Base-by-base conservation (phyloP, 306 rosid species). In the Prunus dulcis region DNA sequence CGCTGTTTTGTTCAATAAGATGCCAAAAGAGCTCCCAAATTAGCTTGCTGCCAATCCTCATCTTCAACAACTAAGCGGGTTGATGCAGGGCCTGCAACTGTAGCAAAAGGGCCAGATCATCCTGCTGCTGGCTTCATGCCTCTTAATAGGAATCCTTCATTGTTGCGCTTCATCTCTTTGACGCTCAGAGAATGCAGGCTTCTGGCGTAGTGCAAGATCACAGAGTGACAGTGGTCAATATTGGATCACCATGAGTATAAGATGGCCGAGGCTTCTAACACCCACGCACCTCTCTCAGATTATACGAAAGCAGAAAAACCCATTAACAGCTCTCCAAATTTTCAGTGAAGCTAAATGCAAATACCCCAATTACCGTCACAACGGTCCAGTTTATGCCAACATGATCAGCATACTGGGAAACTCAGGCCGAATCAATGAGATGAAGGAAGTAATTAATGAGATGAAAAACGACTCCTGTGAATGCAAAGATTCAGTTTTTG, bases 1-100 rank as follows among this genome's bases (percentile, higher is more conserved):
- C 96, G 97, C 51, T 95, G 84, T 87, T 91, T 91, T 83, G 88
- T 91, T 69, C 96, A 91, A 79, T 97, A 93, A 87, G 98, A 93
- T 34, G 91, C 93, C 14, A 89, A 89, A 88, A 89, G 98, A 81
- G 93, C 91, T 61, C 94, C 98, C 60, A 88, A 90, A 79, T 81
- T 94, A 82, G 96, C 96, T 69, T 87, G 85, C 79, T 89, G 96
- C 74, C 97, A 90, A 69, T 83, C 97, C 79, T 82, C 91, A 50
- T 80, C 87, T 45, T 83, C 93, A 20, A 72, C 91, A 28, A 80
- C 90, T 41, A 88, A 79, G 72, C 88, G 83, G 73, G 85, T 69
- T 61, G 97, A 87, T 65, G 76, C 83, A 62, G 97, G 82, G 80
- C 84, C 84, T 52, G 69, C 83, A 65, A 79, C 46, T 75, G 72